Conservation (phyloP, 495 filamentous ascomycete species). For the Neurospora africana region DNA sequence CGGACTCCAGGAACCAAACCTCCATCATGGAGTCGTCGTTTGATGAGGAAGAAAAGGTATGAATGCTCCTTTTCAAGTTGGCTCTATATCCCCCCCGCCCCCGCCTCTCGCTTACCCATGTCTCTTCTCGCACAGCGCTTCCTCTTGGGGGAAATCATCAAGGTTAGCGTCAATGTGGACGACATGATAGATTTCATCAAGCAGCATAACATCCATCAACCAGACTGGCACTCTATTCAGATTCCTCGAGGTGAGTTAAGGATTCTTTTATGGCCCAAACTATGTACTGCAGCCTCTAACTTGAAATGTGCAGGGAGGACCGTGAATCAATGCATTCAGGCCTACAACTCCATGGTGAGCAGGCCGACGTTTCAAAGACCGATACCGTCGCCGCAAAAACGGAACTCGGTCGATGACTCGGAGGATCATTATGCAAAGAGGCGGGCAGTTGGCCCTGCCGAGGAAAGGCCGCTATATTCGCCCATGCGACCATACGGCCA, state of each 20-base stretch:
- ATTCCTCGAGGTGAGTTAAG: conserved; percentile 33
- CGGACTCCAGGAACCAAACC: conserved; percentile 13
- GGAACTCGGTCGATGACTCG: conserved; percentile 34
- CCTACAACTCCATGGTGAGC: conserved; percentile 34
- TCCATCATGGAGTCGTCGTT: conserved; percentile 37
- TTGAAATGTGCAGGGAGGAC: conserved; percentile 31
- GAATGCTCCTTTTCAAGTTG: conserved; percentile 5
- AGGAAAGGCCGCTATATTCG: conserved; percentile 10
- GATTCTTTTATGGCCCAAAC: not conserved
- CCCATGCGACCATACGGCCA: conserved; percentile 12
- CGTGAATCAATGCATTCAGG: conserved; percentile 35
- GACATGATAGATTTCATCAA: conserved; percentile 40
- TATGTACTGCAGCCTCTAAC: conserved; percentile 9
- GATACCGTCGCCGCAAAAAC: conserved; percentile 29
- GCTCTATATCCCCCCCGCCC: conserved; percentile 3
- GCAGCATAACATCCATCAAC: conserved; percentile 26
- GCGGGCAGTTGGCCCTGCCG: conserved; percentile 24
- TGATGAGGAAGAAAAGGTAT: conserved; percentile 40
- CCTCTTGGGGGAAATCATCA: conserved; percentile 45
- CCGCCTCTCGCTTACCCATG: conserved; percentile 5
- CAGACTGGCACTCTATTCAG: conserved; percentile 37
- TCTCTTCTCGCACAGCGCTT: conserved; percentile 32
- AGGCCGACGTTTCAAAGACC: conserved; percentile 7
- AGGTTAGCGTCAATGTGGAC: conserved; percentile 35
- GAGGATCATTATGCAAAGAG: conserved; percentile 30